Conservation (phyloP, 2,329 filamentous ascomycete species). For the Capronia americana region DNA sequence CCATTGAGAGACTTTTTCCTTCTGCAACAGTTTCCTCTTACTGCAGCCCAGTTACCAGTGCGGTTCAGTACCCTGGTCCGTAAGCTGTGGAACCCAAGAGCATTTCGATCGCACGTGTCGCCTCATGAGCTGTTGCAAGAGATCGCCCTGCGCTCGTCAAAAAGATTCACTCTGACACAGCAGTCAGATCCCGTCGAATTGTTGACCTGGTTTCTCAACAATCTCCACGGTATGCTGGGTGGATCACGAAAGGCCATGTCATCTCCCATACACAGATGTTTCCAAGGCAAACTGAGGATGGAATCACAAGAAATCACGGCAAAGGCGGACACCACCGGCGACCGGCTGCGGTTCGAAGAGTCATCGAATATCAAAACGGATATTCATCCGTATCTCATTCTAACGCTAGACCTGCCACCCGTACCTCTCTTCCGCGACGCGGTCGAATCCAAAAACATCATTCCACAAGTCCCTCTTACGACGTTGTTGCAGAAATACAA, state of each 20-base stretch:
- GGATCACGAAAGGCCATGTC: conserved; percentile 85
- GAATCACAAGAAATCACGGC: conserved; percentile 94
- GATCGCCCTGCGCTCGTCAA: conserved; percentile 85
- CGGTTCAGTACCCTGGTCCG: conserved; percentile 87
- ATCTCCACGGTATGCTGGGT: conserved; percentile 87
- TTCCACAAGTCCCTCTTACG: conserved; percentile 76
- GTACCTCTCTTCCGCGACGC: conserved; percentile 96
- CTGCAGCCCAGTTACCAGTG: conserved; percentile 78
- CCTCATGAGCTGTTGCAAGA: conserved; percentile 97
- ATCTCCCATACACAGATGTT: conserved; percentile 88
- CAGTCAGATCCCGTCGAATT: conserved; percentile 98
- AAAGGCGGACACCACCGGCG: conserved; percentile 78
- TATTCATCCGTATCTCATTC: conserved; percentile 80
- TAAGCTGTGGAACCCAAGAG: conserved; percentile 97
- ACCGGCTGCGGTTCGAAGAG: conserved; percentile 91
- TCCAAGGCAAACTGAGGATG: conserved; percentile 89
- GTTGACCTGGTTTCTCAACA: conserved; percentile 95
- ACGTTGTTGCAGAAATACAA: conserved; percentile 92
- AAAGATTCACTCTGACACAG: conserved; percentile 86
- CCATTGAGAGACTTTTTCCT: conserved; percentile 92
- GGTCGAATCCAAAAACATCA: conserved; percentile 85
- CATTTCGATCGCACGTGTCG: conserved; percentile 95
- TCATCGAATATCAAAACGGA: conserved; percentile 80
- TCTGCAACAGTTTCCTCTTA: conserved; percentile 76
- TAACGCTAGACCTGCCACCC: conserved; percentile 90